These are phyloP conservation scores for Paraglomus occultum DNA, from an alignment of 192 early-diverging fungal genomes.

Conservation along the genomic window DNA sequence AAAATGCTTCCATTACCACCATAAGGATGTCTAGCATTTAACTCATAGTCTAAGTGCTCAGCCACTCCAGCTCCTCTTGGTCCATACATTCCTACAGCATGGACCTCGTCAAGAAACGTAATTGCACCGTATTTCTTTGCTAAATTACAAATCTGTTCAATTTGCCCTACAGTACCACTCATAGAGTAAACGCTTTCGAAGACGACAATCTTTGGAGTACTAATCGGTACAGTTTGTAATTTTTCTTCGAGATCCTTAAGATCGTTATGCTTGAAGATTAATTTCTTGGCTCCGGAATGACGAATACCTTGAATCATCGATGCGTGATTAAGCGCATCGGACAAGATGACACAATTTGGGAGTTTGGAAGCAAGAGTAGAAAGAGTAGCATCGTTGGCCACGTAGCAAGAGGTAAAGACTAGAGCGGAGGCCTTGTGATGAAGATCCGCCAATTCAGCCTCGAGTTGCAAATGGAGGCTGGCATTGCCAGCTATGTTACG, in stretches of 20 bases:
- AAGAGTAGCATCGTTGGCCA: conserved; percentile 96
- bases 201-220: conserved; percentile 91
- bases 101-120: conserved; percentile 96
- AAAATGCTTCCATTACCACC: conserved; percentile 57
- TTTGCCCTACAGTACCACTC: conserved; percentile 92
- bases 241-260: conserved; percentile 83
- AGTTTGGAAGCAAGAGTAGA: conserved; percentile 84
- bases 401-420: conserved; percentile 97
- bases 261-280: conserved; percentile 94
- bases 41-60: conserved; percentile 86
- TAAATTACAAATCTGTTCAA: conserved; percentile 82
- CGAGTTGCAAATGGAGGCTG: conserved; percentile 88
- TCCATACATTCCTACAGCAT: conserved; percentile 99
- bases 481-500: conserved; percentile 99
- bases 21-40: conserved; percentile 52
- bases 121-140: conserved; percentile 96
- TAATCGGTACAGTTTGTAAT: conserved; percentile 74
- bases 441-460: conserved; percentile 85
- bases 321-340: conserved; percentile 94
- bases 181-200: conserved; percentile 98
- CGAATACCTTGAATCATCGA: conserved; percentile 99
- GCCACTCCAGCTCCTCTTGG: conserved; percentile 90
- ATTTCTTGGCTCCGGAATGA: conserved; percentile 83
- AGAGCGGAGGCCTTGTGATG: conserved; percentile 91
- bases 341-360: conserved; percentile 92